Evolutionary conservation across 2,329 filamentous ascomycete species (phyloP).

Genomic region (Penicillium sclerotiorum): DNA sequence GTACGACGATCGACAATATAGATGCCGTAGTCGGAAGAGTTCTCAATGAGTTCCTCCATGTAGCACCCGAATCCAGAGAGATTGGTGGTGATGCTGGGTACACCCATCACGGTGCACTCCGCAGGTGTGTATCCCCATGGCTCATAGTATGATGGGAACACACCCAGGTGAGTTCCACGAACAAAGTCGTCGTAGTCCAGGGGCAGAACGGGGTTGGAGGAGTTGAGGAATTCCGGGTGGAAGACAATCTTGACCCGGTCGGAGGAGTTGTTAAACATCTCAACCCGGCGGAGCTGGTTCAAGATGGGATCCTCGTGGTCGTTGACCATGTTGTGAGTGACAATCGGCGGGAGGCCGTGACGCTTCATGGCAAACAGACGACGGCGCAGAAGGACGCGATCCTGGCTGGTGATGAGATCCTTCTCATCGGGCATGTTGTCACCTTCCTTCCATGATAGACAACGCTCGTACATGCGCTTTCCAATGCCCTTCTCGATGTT

Average conservation of each 20-base stretch:
- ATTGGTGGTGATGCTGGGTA: constrained; percentile 97
- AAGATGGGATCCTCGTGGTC: constrained; percentile 90
- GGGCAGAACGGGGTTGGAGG: constrained; percentile 89
- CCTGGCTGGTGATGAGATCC: constrained; percentile 87
- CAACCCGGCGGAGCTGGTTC: constrained; percentile 92
- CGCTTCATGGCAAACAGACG: constrained; percentile 97
- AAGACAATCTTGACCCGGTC: constrained; percentile 98
- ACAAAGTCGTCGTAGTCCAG: constrained; percentile 99
- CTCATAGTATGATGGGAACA: constrained; percentile 98
- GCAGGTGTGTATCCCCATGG: constrained; percentile 99
- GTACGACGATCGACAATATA: constrained; percentile 96
- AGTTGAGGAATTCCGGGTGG: constrained; percentile 97
- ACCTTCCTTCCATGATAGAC: constrained; percentile 92
- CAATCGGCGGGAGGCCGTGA: constrained; percentile 84
- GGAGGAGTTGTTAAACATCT: constrained; percentile 93
- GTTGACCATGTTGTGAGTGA: constrained; percentile 98
- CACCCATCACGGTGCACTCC: constrained; percentile 98
- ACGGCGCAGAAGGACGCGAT: constrained; percentile 87
- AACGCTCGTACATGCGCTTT: constrained; percentile 90
- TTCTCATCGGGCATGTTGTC: constrained; percentile 94
- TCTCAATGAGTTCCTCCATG: constrained; percentile 99
- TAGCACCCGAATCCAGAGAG: constrained; percentile 97
- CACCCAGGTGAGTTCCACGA: constrained; percentile 89
- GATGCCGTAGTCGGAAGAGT: constrained; percentile 96
- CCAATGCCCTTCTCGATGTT: constrained; percentile 92